A percentile compares a stretch with the other conserved stretches of the same genome.
phyloP scores from a whole-genome alignment of 768 basidiomycete species.

The Rhodotorula babjevae region DNA sequence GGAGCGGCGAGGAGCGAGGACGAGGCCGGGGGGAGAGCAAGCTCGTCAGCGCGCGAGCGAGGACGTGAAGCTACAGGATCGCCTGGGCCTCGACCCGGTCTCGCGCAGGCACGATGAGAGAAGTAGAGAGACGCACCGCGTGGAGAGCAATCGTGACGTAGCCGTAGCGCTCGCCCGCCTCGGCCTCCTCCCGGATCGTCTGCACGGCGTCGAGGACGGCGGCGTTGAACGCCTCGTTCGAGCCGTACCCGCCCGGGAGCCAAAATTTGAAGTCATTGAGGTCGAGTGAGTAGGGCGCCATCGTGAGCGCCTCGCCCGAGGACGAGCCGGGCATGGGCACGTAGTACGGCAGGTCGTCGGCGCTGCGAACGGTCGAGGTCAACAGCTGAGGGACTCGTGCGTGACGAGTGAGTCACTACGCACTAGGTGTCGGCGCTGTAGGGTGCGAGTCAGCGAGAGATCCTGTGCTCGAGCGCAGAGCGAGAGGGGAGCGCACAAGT shows the following conservation, averaged over 20 bases:
- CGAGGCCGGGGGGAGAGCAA: neutral
- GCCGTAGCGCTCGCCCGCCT: slow-evolving; percentile 35
- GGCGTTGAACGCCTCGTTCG: slow-evolving; percentile 39
- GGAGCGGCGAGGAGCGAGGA: neutral
- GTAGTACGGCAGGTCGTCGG: slow-evolving; percentile 43
- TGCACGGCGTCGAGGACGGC: slow-evolving; percentile 38
- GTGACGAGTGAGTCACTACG: neutral
- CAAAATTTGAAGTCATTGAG: slow-evolving; percentile 40
- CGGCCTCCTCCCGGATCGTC: slow-evolving; percentile 30
- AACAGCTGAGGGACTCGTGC: too few species aligned
- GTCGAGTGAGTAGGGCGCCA: slow-evolving; percentile 24
- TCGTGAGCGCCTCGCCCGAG: slow-evolving; percentile 23
- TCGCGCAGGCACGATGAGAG: neutral
- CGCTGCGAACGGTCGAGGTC: slow-evolving; percentile 34
- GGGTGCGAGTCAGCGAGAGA: too few species aligned
- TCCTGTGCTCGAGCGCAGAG: too few species aligned
- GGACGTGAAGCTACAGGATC: too few species aligned
- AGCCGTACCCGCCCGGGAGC: slow-evolving; percentile 37
- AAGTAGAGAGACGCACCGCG: neutral
- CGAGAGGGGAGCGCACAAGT: neutral
- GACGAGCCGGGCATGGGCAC: slow-evolving; percentile 34
- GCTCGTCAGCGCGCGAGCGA: too few species aligned
- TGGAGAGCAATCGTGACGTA: slow-evolving; percentile 44
- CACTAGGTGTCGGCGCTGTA: slow-evolving; percentile 39
- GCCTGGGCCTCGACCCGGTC: too few species aligned